Percentiles rank a stretch among this genome's conserved stretches.
These are phyloP conservation scores for Pseudogymnoascus sp. DNA, from an alignment of 2,329 filamentous ascomycete genomes.

Conservation along the genomic window DNA sequence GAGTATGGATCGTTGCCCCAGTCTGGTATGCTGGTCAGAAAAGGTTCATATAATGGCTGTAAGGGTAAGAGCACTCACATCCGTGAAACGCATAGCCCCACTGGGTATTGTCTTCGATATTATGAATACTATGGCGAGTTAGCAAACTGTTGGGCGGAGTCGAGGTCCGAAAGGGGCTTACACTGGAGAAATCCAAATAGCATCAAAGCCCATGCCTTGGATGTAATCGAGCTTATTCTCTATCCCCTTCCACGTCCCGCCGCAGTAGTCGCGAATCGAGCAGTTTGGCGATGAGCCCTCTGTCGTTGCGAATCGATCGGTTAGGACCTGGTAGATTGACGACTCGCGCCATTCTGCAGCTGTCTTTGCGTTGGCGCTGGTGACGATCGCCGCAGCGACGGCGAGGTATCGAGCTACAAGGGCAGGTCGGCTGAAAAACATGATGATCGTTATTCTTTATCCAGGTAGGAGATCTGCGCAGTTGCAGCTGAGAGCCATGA, in stretches of 20 bases:
- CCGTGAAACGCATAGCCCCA: slow-evolving; percentile 40
- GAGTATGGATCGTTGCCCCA: slow-evolving; percentile 39
- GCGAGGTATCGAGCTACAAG: background rate
- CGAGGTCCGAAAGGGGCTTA: slow-evolving; percentile 18
- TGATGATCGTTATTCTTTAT: background rate
- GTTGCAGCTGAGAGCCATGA: background rate
- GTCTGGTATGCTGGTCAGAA: slow-evolving; percentile 17
- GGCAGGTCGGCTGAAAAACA: background rate
- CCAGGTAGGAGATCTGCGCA: background rate
- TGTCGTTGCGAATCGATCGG: slow-evolving; percentile 35
- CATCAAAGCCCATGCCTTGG: slow-evolving; percentile 41
- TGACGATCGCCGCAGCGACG: background rate
- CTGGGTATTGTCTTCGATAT: slow-evolving; percentile 31
- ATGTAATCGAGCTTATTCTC: slow-evolving; percentile 44
- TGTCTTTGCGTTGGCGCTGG: background rate
- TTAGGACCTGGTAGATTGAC: slow-evolving; percentile 37
- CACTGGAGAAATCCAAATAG: slow-evolving; percentile 34
- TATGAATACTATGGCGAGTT: background rate
- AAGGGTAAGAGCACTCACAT: slow-evolving; percentile 25
- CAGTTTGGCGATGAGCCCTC: slow-evolving; percentile 21
- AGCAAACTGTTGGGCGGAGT: slow-evolving; percentile 34
- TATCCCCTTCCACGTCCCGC: slow-evolving; percentile 43
- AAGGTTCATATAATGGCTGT: background rate
- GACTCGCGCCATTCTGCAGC: slow-evolving; percentile 29
- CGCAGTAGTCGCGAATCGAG: slow-evolving; percentile 34